Conservation (phyloP, 768 basidiomycete genomes). For the Leccinum longicurvipes region DNA sequence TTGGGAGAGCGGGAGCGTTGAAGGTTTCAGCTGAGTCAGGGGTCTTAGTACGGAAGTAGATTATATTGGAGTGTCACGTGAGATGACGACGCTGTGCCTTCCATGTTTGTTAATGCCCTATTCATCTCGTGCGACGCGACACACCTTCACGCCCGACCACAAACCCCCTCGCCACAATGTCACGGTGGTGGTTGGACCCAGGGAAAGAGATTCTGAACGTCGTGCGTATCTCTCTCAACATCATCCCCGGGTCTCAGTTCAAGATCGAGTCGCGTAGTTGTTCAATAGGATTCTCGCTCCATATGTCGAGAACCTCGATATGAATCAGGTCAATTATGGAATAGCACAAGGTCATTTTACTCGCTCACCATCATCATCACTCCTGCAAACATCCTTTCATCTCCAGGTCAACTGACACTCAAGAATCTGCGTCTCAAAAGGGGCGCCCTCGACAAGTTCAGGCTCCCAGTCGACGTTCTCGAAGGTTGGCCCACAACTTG, state of each 20-base stretch:
- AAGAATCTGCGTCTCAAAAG: slow-evolving; percentile 85
- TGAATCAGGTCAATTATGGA: slow-evolving; percentile 92
- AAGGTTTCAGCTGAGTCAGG: too few relatives aligned
- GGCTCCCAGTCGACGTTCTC: slow-evolving; percentile 90
- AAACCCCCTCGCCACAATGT: slow-evolving; percentile 41
- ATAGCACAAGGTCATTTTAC: slow-evolving; percentile 68
- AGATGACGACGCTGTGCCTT: slow-evolving; percentile 25
- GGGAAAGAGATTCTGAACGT: slow-evolving; percentile 82
- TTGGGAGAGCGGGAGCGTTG: too few relatives aligned
- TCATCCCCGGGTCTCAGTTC: neutral
- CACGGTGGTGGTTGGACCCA: slow-evolving; percentile 76
- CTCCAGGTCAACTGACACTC: slow-evolving; percentile 70
- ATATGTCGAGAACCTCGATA: slow-evolving; percentile 94
- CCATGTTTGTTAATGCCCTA: slow-evolving; percentile 31
- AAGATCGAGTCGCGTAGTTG: slow-evolving; percentile 39
- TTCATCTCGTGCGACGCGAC: slow-evolving; percentile 11
- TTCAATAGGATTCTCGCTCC: slow-evolving; percentile 92
- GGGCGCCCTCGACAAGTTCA: slow-evolving; percentile 91
- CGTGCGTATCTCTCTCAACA: slow-evolving; percentile 34
- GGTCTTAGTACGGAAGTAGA: neutral
- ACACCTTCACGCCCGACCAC: neutral
- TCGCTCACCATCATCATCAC: neutral
- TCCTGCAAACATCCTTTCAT: slow-evolving; percentile 5
- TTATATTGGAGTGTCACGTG: slow-evolving; percentile 23
- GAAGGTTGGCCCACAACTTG: slow-evolving; percentile 55